Evolutionary conservation across 768 basidiomycete species (phyloP).

Genomic region (Lepiota subincarnata): DNA sequence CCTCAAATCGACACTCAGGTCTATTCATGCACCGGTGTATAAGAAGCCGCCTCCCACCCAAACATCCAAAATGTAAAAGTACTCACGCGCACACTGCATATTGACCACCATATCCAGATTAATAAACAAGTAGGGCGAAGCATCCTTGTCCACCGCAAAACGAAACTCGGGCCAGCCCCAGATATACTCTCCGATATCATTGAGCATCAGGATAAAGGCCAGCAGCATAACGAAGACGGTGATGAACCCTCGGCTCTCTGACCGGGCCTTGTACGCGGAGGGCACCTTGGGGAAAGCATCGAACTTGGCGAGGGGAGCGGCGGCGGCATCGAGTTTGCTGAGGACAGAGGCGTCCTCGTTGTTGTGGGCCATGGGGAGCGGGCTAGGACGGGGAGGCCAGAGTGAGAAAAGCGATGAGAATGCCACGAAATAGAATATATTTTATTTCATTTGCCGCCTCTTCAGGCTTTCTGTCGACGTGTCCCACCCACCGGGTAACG

Average conservation of each 20-base stretch:
- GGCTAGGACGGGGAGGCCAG: not conserved
- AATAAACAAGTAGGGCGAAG: slow-evolving; percentile 63
- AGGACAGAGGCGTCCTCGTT: slow-evolving; percentile 31
- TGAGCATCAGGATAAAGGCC: slow-evolving; percentile 72
- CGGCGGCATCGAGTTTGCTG: slow-evolving; percentile 61
- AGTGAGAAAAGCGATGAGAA: slow-evolving; percentile 5
- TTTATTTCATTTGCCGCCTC: not conserved
- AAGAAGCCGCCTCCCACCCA: not conserved
- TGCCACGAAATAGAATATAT: slow-evolving; percentile 6
- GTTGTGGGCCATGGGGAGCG: slow-evolving; percentile 3
- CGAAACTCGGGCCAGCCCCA: slow-evolving; percentile 92
- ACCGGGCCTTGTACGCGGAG: slow-evolving; percentile 74
- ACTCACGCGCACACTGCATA: slow-evolving; percentile 90
- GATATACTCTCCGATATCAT: slow-evolving; percentile 86
- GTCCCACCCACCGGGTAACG: slow-evolving; percentile 2
- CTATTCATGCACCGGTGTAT: slow-evolving; percentile 36
- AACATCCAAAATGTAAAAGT: not conserved
- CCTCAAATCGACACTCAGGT: slow-evolving; percentile 80
- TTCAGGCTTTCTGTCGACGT: slow-evolving; percentile 5
- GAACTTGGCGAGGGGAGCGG: slow-evolving; percentile 65
- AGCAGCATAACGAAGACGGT: slow-evolving; percentile 67
- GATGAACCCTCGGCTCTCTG: slow-evolving; percentile 76
- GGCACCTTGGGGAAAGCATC: slow-evolving; percentile 89
- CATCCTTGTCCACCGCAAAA: slow-evolving; percentile 77
- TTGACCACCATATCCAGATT: slow-evolving; percentile 92